These are phyloP conservation scores for Hansenula sp. DNA, from an alignment of 1,139 yeast species.

Conservation along the genomic window DNA sequence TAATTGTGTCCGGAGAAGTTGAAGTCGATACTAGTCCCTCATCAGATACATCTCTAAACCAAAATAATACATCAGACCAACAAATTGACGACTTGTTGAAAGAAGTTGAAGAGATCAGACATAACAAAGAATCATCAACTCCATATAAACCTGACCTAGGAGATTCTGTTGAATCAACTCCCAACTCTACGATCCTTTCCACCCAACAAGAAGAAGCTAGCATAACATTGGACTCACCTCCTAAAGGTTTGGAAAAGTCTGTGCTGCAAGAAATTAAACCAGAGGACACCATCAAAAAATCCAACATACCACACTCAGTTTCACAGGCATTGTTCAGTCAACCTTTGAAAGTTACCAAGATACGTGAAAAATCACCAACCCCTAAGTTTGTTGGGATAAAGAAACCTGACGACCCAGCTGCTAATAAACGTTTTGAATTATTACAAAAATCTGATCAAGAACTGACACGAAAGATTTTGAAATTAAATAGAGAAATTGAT, in stretches of 20 bases:
- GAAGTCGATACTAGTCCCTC: not conserved
- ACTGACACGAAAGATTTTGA: slow-evolving; percentile 26
- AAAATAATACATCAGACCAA: slow-evolving; percentile 16
- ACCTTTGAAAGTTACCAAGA: slow-evolving; percentile 21
- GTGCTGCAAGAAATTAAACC: not conserved
- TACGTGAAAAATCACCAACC: slow-evolving; percentile 18
- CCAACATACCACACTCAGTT: slow-evolving; percentile 21
- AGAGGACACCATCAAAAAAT: not conserved
- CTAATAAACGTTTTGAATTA: slow-evolving; percentile 14
- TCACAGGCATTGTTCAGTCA: slow-evolving; percentile 23
- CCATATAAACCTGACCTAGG: slow-evolving; percentile 12
- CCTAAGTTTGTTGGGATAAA: slow-evolving; percentile 22
- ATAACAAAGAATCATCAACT: slow-evolving; percentile 6
- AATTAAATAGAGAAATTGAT: slow-evolving; percentile 31
- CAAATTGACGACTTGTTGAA: slow-evolving; percentile 22
- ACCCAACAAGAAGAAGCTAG: slow-evolving; percentile 2
- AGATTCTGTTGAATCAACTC: slow-evolving; percentile 1
- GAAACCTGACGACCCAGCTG: slow-evolving; percentile 12
- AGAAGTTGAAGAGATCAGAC: slow-evolving; percentile 22
- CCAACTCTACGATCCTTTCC: slow-evolving; percentile 3
- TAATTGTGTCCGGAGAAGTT: not conserved
- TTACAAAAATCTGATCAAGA: slow-evolving; percentile 18
- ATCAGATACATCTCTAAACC: not conserved
- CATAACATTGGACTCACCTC: slow-evolving; percentile 10
- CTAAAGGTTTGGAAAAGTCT: not conserved